phyloP scores from a whole-genome alignment of 2,329 filamentous ascomycete genomes.

The Neoscytalidium dimidiatum region DNA sequence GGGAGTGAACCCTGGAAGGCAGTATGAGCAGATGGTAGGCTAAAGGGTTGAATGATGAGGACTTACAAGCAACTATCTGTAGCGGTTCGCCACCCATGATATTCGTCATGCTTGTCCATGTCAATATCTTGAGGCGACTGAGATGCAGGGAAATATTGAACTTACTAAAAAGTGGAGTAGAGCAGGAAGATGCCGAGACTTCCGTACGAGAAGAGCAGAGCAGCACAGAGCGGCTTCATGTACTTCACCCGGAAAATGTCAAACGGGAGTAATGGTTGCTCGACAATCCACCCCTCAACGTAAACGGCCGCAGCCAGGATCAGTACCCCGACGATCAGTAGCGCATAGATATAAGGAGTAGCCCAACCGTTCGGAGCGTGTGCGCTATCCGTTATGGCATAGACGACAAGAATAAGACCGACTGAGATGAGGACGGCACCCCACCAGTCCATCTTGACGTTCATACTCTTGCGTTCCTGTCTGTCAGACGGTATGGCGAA shows the following conservation, averaged over 20 bases:
- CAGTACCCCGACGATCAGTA: conserved; percentile 60
- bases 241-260: conserved; percentile 67
- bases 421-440: conserved; percentile 63
- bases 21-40: background rate
- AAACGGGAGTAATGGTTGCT: conserved; percentile 66
- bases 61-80: conserved; percentile 63
- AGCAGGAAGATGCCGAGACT: conserved; percentile 69
- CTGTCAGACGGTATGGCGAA: conserved; percentile 54
- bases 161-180: conserved; percentile 69
- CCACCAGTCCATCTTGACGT: conserved; percentile 68
- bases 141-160: background rate
- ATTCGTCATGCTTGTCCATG: conserved; percentile 54
- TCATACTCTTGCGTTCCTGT: conserved; percentile 36
- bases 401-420: conserved; percentile 69
- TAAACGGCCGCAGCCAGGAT: conserved; percentile 62
- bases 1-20: conserved; percentile 52
- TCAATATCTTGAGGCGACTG: background rate
- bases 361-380: conserved; percentile 66
- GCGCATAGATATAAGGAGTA: conserved; percentile 66
- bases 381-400: conserved; percentile 68
- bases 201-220: conserved; percentile 68
- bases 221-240: conserved; percentile 63
- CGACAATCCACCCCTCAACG: conserved; percentile 67
- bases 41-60: background rate
- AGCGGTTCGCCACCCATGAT: conserved; percentile 62